phyloP scores from a whole-genome alignment of 768 basidiomycete genomes.

The Leccinum arenicola region DNA sequence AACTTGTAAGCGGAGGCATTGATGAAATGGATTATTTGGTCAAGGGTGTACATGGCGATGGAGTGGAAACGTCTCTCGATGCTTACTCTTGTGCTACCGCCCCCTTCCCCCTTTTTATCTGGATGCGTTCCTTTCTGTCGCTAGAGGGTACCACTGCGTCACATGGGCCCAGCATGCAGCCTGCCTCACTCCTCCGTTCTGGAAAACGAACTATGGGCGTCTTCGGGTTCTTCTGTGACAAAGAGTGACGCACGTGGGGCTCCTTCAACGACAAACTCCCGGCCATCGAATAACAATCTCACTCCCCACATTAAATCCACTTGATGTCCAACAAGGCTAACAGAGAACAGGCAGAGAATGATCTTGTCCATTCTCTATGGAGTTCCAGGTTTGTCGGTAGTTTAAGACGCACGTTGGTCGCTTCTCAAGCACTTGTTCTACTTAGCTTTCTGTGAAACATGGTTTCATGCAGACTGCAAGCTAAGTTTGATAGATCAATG shows the following conservation, averaged over 20 bases:
- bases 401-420: background rate
- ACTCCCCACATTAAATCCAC: background rate
- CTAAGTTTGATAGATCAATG: background rate
- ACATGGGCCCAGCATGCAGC: background rate
- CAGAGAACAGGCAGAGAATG: too few species aligned
- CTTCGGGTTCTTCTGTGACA: background rate
- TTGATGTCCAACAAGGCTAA: too few species aligned
- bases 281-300: background rate
- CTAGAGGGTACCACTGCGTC: background rate
- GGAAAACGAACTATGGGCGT: background rate
- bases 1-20: constrained; percentile 21
- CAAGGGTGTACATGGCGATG: constrained; percentile 14
- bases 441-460: background rate
- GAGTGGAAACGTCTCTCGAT: background rate
- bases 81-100: background rate
- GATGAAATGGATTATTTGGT: constrained; percentile 9
- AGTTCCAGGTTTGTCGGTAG: background rate
- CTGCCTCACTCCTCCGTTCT: background rate
- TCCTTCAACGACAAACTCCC: background rate
- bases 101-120: constrained; percentile 11
- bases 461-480: background rate
- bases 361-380: background rate
- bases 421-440: background rate
- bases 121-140: background rate
- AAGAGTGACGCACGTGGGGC: background rate